These are phyloP conservation scores for Taxawa tesnikishii DNA, from an alignment of 2,329 filamentous ascomycete genomes.

Conservation along the genomic window DNA sequence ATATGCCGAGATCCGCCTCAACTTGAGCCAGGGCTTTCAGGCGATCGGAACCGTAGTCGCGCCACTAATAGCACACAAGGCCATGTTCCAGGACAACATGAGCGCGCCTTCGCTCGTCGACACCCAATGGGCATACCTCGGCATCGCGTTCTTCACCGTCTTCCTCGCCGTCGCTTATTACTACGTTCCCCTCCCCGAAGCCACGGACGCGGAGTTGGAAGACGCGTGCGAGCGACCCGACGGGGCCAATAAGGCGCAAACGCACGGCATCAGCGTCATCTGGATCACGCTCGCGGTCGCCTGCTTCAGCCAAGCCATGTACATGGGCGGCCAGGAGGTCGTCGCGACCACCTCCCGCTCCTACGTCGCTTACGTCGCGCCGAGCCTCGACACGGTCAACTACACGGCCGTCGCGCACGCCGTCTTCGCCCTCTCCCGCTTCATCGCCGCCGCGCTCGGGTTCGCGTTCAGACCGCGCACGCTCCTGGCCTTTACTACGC, in stretches of 20 bases:
- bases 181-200: constrained; percentile 50
- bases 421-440: constrained; percentile 46
- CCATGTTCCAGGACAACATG: constrained; percentile 37
- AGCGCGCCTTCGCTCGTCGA: constrained; percentile 42
- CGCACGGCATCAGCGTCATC: constrained; percentile 33
- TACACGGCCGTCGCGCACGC: constrained; percentile 44
- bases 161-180: constrained; percentile 47
- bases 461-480: constrained; percentile 45
- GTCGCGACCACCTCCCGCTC: constrained; percentile 35
- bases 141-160: constrained; percentile 49
- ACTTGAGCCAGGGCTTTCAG: constrained; percentile 49
- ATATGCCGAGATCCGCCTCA: constrained; percentile 47
- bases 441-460: constrained; percentile 40
- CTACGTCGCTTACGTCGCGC: constrained; percentile 29
- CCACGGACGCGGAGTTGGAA: constrained; percentile 47
- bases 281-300: constrained; percentile 45
- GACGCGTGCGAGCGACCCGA: constrained; percentile 39
- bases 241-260: constrained; percentile 33
- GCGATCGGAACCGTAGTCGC: constrained; percentile 48
- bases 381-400: constrained; percentile 23
- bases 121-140: constrained; percentile 54
- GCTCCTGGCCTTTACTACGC: constrained; percentile 43
- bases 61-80: constrained; percentile 46
- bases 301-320: constrained; percentile 45
- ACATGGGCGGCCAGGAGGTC: constrained; percentile 48